Percentiles rank a stretch among this genome's conserved stretches.
Conservation (phyloP, 805 yeast species). For the Spathaspora hagerdaliae region DNA sequence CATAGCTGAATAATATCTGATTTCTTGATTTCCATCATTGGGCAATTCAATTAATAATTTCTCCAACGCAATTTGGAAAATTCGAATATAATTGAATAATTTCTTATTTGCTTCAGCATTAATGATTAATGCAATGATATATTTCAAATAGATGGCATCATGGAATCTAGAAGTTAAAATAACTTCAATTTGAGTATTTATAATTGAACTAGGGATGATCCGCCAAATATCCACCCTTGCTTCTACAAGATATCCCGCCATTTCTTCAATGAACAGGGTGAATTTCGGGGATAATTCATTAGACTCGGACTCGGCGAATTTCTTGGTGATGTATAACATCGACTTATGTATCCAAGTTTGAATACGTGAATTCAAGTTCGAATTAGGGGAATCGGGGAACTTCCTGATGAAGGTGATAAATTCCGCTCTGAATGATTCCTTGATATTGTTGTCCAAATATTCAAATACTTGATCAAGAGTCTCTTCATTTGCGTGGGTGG, state of each 20-base stretch:
- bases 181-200: constrained; percentile 66
- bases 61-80: constrained; percentile 61
- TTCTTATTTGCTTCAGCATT: constrained; percentile 29
- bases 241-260: constrained; percentile 14
- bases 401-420: constrained; percentile 25
- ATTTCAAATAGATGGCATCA: constrained; percentile 39
- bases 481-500: not conserved
- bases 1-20: constrained; percentile 32
- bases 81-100: constrained; percentile 40
- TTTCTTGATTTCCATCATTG: constrained; percentile 11
- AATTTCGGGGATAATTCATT: constrained; percentile 22
- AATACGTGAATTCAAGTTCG: constrained; percentile 16
- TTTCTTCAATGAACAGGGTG: constrained; percentile 22
- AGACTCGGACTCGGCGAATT: constrained; percentile 63
- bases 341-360: constrained; percentile 54
- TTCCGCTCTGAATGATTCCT: constrained; percentile 21
- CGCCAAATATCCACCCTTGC: constrained; percentile 13
- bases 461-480: constrained; percentile 18
- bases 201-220: constrained; percentile 38
- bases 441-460: constrained; percentile 20
- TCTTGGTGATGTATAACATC: constrained; percentile 57
- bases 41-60: constrained; percentile 32
- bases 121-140: constrained; percentile 37
- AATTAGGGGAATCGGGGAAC: constrained; percentile 4
- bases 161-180: constrained; percentile 48